phyloP scores from a whole-genome alignment of 352 stramenopile genomes.

The Pythium angustatum region DNA sequence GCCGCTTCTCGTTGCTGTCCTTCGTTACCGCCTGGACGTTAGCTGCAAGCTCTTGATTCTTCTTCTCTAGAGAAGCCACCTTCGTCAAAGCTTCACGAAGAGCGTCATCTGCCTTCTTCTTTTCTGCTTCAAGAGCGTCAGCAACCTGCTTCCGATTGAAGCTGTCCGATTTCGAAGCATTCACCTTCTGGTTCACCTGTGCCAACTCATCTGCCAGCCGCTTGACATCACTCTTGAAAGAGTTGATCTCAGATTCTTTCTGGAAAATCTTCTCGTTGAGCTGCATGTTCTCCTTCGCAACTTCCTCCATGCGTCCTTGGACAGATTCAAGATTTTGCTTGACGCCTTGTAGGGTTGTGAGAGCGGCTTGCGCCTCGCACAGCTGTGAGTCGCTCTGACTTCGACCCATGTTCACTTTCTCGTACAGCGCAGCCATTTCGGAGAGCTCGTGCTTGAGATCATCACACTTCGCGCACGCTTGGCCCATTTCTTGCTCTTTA shows the following conservation, averaged over 20 bases:
- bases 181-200: slow-evolving; percentile 44
- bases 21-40: slow-evolving; percentile 48
- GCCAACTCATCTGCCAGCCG: slow-evolving; percentile 43
- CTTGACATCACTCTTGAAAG: slow-evolving; percentile 47
- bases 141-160: slow-evolving; percentile 47
- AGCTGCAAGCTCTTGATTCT: slow-evolving; percentile 50
- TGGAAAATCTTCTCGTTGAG: slow-evolving; percentile 58
- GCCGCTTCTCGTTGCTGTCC: slow-evolving; percentile 64
- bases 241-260: slow-evolving; percentile 50
- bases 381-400: slow-evolving; percentile 61
- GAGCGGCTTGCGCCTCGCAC: slow-evolving; percentile 48
- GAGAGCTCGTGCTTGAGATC: slow-evolving; percentile 48
- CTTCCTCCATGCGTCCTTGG: slow-evolving; percentile 46
- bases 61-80: slow-evolving; percentile 49
- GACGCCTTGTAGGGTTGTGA: slow-evolving; percentile 41
- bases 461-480: slow-evolving; percentile 39
- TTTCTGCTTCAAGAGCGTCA: slow-evolving; percentile 41
- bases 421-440: slow-evolving; percentile 54
- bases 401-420: slow-evolving; percentile 61
- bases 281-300: slow-evolving; percentile 54
- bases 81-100: slow-evolving; percentile 41
- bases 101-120: slow-evolving; percentile 44
- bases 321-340: slow-evolving; percentile 41
- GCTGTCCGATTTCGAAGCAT: slow-evolving; percentile 43
- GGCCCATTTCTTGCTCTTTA: slow-evolving; percentile 35